phyloP scores from a whole-genome alignment of 139 green algal species.

The Closterium sp. region DNA sequence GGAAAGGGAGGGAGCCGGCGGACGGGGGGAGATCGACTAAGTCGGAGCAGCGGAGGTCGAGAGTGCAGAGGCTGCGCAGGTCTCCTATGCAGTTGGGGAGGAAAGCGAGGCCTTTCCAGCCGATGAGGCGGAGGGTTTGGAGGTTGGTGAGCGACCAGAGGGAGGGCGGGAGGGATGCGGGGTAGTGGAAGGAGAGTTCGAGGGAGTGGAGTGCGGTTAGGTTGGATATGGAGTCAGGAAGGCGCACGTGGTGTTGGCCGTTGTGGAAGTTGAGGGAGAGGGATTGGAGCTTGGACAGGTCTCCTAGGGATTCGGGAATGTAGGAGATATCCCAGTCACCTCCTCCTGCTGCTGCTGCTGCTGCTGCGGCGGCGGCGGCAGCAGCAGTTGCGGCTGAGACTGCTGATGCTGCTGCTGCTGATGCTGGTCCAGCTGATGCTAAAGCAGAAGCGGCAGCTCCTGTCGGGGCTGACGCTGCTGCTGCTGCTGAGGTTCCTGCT shows the following conservation, averaged over 20 bases:
- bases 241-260: background rate
- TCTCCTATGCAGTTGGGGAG: conserved; percentile 32
- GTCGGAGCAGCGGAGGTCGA: conserved; percentile 10
- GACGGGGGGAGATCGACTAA: conserved; percentile 13
- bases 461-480: background rate
- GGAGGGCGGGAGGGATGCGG: background rate
- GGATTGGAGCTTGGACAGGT: background rate
- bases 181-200: conserved; percentile 1
- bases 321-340: background rate
- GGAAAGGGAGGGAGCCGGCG: background rate
- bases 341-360: background rate
- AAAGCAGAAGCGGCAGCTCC: background rate
- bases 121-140: conserved; percentile 2
- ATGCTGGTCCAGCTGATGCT: background rate
- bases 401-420: background rate
- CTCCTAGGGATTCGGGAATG: conserved; percentile 14
- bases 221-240: conserved; percentile 9
- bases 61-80: background rate
- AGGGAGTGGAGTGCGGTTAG: background rate
- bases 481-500: background rate
- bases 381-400: background rate
- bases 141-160: conserved; percentile 24
- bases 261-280: conserved; percentile 10
- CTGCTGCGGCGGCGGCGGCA: background rate
- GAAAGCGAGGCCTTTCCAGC: conserved; percentile 19